Conservation (phyloP, 805 yeast species). For the Candida anglica region DNA sequence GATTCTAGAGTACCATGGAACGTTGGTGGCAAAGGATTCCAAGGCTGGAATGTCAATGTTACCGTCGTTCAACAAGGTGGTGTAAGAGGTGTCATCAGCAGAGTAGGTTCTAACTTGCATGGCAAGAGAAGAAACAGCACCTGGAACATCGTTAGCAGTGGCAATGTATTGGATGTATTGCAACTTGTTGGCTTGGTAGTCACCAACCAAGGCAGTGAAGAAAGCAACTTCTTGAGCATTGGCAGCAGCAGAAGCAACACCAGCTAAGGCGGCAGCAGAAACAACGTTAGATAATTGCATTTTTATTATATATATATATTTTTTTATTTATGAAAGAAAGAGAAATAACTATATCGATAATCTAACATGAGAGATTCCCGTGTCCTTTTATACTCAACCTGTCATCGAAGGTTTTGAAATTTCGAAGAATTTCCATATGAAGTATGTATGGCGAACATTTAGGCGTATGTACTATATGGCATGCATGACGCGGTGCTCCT, state of each 20-base stretch:
- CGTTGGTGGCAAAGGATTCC: slow-evolving; percentile 27
- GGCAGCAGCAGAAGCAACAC: slow-evolving; percentile 13
- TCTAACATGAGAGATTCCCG: too few species aligned
- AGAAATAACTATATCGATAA: neutral
- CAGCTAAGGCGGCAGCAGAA: slow-evolving; percentile 11
- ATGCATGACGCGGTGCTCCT: too few species aligned
- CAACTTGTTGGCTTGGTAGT: slow-evolving; percentile 19
- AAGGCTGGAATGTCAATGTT: slow-evolving; percentile 18
- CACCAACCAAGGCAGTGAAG: slow-evolving; percentile 34
- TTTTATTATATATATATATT: neutral
- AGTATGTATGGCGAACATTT: too few species aligned
- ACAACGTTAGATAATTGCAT: slow-evolving; percentile 15
- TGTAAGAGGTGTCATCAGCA: slow-evolving; percentile 28
- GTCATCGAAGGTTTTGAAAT: too few species aligned
- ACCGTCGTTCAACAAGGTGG: slow-evolving; percentile 28
- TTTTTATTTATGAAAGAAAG: neutral
- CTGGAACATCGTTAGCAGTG: slow-evolving; percentile 25
- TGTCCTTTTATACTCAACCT: too few species aligned
- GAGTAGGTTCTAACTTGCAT: slow-evolving; percentile 24
- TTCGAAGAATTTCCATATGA: slow-evolving; percentile 2
- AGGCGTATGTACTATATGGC: too few species aligned
- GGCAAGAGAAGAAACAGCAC: slow-evolving; percentile 25
- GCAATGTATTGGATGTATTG: slow-evolving; percentile 23
- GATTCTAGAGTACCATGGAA: slow-evolving; percentile 35
- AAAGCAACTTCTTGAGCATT: slow-evolving; percentile 21